Percentiles rank a stretch among this genome's conserved stretches.
Evolutionary conservation across 2,329 filamentous ascomycete genomes (phyloP).

Genomic region (Cylindrodendrum hubeiense): DNA sequence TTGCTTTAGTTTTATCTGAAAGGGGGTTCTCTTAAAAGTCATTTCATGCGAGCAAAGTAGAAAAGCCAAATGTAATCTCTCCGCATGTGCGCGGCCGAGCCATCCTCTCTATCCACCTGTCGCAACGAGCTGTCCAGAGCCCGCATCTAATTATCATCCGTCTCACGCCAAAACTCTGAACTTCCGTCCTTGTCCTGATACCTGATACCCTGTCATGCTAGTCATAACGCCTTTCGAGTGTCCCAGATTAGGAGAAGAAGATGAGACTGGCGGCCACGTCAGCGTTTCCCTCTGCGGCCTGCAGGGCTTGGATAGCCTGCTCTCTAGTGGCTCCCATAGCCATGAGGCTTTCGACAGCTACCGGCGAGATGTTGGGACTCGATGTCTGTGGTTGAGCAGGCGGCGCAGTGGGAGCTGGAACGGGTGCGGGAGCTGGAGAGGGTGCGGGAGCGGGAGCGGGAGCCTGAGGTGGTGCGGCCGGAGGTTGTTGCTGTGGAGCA

Average conservation of each 20-base stretch:
- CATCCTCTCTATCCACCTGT: conserved; percentile 38
- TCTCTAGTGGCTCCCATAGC: conserved; percentile 82
- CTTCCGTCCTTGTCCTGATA: conserved; percentile 16
- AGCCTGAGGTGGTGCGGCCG: conserved; percentile 37
- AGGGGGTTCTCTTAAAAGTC: conserved; percentile 21
- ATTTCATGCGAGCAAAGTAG: conserved; percentile 28
- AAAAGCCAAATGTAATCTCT: conserved; percentile 26
- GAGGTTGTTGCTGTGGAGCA: conserved; percentile 38
- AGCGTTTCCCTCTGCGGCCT: conserved; percentile 86
- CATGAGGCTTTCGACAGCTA: conserved; percentile 81
- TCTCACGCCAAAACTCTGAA: conserved; percentile 24
- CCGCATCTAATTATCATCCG: conserved; percentile 40
- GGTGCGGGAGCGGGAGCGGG: conserved; percentile 42
- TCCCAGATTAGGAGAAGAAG: conserved; percentile 55
- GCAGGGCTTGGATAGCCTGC: conserved; percentile 83
- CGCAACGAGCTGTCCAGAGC: conserved; percentile 21
- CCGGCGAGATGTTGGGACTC: conserved; percentile 62
- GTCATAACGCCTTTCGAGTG: conserved; percentile 22
- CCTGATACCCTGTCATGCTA: conserved; percentile 24
- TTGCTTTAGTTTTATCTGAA: conserved; percentile 32
- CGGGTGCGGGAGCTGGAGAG: conserved; percentile 36
- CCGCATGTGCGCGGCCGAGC: conserved; percentile 22
- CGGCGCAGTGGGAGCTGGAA: conserved; percentile 43
- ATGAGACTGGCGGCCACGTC: conserved; percentile 89
- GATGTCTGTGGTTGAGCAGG: conserved; percentile 44